These are phyloP conservation scores for Didymella segeticola DNA, from an alignment of 2,329 filamentous ascomycete genomes.

Conservation along the genomic window DNA sequence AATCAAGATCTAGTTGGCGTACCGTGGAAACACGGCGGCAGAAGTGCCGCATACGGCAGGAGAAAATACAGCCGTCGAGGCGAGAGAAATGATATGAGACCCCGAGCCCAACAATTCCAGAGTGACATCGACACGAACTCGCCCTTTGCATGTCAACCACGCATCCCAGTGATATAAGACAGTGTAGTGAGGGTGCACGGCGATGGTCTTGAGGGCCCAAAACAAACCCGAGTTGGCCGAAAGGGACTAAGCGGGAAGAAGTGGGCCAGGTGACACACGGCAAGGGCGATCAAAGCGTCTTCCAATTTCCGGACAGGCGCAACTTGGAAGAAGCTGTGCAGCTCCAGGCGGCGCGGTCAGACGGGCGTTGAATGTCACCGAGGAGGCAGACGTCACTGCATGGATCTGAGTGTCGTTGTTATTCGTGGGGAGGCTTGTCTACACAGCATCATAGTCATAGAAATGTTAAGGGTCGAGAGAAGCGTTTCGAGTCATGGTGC, in stretches of 20 bases:
- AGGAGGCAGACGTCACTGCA: too few species aligned
- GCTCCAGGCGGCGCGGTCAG: neutral
- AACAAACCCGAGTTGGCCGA: slow-evolving; percentile 1
- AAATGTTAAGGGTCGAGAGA: neutral
- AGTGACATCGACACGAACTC: slow-evolving; percentile 29
- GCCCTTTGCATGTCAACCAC: slow-evolving; percentile 9
- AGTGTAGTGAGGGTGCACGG: slow-evolving; percentile 9
- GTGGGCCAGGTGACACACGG: slow-evolving; percentile 25
- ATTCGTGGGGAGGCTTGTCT: too few species aligned
- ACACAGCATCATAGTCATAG: too few species aligned
- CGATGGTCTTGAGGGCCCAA: neutral
- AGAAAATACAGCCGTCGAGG: slow-evolving; percentile 2
- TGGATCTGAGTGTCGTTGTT: too few species aligned
- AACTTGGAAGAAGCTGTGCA: neutral
- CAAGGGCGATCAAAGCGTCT: slow-evolving; percentile 33
- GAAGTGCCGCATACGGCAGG: slow-evolving; percentile 12
- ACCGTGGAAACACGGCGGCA: slow-evolving; percentile 1
- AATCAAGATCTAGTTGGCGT: slow-evolving; percentile 50
- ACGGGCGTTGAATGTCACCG: too few species aligned
- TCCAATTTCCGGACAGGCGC: slow-evolving; percentile 38
- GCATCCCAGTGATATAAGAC: slow-evolving; percentile 21
- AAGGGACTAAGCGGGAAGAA: slow-evolving; percentile 14
- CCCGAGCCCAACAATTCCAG: slow-evolving; percentile 11
- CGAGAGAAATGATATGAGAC: slow-evolving; percentile 18
- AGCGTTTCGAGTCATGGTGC: slow-evolving; percentile 16